Evolutionary conservation across 495 filamentous ascomycete species (phyloP).

Genomic region (Annulohypoxylon nitens): DNA sequence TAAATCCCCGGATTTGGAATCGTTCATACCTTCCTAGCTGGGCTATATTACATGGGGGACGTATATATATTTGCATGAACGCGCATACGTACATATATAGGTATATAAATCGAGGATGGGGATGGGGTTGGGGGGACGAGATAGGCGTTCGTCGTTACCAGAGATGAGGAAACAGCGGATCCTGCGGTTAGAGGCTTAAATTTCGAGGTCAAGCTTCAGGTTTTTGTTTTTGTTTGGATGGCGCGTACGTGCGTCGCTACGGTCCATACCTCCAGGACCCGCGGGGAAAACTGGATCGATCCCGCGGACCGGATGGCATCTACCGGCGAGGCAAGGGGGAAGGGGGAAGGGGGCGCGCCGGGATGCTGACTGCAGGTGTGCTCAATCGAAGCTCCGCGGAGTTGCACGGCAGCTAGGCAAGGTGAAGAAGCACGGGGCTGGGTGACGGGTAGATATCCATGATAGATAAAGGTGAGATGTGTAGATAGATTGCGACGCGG

Average conservation of each 20-base stretch:
- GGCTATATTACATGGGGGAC: background rate
- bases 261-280: background rate
- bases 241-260: background rate
- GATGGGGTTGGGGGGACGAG: background rate
- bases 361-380: slow-evolving; percentile 13
- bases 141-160: slow-evolving; percentile 3
- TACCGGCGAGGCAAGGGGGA: slow-evolving; percentile 1
- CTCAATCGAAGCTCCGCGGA: slow-evolving; percentile 10
- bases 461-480: no score
- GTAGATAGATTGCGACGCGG: background rate
- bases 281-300: slow-evolving; percentile 14
- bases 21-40: background rate
- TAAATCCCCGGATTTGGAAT: background rate
- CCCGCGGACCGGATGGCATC: slow-evolving; percentile 2
- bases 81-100: background rate
- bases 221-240: background rate
- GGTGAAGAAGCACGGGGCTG: background rate
- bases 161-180: background rate
- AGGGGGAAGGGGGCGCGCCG: background rate
- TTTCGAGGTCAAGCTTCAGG: background rate
- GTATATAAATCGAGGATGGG: background rate
- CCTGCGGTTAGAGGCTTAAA: slow-evolving; percentile 5
- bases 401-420: slow-evolving; percentile 14
- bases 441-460: no score
- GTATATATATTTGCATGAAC: background rate